Evolutionary conservation across 2,329 filamentous ascomycete species (phyloP), one percentile per base, ranked within the genome.

Genomic region (Xylaria sp.): DNA sequence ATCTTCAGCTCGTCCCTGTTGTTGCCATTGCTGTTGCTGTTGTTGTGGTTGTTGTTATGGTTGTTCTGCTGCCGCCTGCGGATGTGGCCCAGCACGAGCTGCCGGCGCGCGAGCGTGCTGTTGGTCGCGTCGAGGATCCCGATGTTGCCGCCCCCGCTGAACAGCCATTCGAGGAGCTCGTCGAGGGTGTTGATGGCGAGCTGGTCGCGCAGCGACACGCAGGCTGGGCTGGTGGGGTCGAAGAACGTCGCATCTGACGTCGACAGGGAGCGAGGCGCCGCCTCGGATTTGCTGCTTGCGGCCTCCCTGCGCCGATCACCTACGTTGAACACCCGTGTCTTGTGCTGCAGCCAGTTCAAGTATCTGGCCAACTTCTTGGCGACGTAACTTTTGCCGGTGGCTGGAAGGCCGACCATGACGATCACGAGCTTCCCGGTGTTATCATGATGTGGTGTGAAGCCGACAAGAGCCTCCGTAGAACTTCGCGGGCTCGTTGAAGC

Each of bases 81-180:
- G 47, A 68, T 63, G 54, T 68, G 62, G 10, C 31, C 27, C n/a
- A 66, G 39, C 25, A 68, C 11, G 2, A 68, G 58, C 54, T 68
- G 57, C 9, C 66, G 66, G 20, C 66, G 66, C 6, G 66, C 47
- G 2, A 15, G 17, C 3, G 66, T 68, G 58, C 66, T 68, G 57
- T 68, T 68, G n/a, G 66, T 68, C 2, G 66, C 66, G 15, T 68
- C 66, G 15, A 68, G 63, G 13, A 68, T 66, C 3, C 66, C 66
- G 29, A 68, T 62, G 25, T 68, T 59, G 31, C 66, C 66, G 33
- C 38, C 62, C 10, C n/a, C 11, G n/a, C 50, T 42, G 11, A 61
- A 38, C 5, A 67, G 22, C 63, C 63, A 68, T 6, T 56, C 29
- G 22, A 68, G 57, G 0, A 68, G 62, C 10, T 68, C 66, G 15